phyloP scores from a whole-genome alignment of 2,329 filamentous ascomycete species.

The Claviceps digitariae region DNA sequence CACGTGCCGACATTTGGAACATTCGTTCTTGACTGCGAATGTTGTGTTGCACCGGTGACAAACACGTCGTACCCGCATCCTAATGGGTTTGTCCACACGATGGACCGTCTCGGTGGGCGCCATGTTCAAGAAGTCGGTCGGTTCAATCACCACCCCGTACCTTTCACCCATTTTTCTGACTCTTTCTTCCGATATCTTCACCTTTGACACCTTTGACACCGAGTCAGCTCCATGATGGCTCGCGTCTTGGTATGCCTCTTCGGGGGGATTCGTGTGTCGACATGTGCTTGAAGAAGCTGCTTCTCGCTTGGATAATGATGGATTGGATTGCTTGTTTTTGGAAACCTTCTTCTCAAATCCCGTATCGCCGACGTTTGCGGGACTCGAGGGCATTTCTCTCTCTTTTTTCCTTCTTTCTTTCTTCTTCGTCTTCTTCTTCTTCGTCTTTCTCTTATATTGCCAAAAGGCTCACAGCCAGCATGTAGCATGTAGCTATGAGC shows the following conservation, averaged over 20 bases:
- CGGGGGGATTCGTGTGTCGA: conserved; percentile 5
- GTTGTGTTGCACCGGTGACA: conserved; percentile 71
- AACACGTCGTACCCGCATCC: conserved; percentile 62
- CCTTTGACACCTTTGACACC: conserved; percentile 29
- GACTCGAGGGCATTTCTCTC: conserved; percentile 7
- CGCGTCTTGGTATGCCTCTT: conserved; percentile 14
- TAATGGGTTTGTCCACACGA: conserved; percentile 61
- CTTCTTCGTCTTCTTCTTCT: background rate
- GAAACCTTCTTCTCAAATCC: conserved; percentile 33
- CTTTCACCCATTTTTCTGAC: conserved; percentile 40
- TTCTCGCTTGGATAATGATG: conserved; percentile 22
- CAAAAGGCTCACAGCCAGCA: background rate
- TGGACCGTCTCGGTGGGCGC: conserved; percentile 39
- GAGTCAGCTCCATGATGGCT: conserved; percentile 14
- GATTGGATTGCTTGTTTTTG: conserved; percentile 37
- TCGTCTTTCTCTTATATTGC: background rate
- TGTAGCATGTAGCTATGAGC: background rate
- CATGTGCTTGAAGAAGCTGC: conserved; percentile 11
- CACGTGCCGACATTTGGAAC: conserved; percentile 62
- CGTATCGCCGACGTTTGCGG: conserved; percentile 28
- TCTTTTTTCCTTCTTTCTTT: background rate
- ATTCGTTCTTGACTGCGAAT: conserved; percentile 62
- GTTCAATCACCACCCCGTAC: conserved; percentile 42
- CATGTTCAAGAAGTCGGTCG: conserved; percentile 36
- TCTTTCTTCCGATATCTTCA: conserved; percentile 41